Evolutionary conservation across 148 eudicot genomes (phyloP), one percentile per base, ranked within the genome.

Genomic region (Arbutus unedo): DNA sequence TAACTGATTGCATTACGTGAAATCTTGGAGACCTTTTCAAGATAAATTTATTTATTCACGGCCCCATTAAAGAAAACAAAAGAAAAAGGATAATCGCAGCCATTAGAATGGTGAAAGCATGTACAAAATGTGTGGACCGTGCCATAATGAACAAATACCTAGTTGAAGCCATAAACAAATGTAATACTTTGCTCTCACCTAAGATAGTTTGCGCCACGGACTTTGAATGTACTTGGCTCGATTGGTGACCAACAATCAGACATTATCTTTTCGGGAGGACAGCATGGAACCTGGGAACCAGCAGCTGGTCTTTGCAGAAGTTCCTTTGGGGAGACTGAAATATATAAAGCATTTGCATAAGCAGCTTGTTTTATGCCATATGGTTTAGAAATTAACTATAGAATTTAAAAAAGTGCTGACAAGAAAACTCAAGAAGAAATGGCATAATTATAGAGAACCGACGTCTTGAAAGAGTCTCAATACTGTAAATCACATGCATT

Each of bases 251-350:
- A 97, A 84, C 92, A 93, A 80, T 97, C 95, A 68, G 89, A 82
- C 71, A 93, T 84, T 85, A 82, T 88, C 91, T 97, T 97, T 44
- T 93, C 99, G 74, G 92, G 45, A 45, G 93, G 98, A 55, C 93
- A 93, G 81, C 86, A 89, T 23, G 96, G 97, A 79, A 97, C 99
- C 90, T 97, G 99, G 84, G 95, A 89, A 80, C 99, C 98, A 41
- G 99, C 99, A 70, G 90, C 78, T 47, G 99, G 99, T 87, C 96
- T 94, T 85, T 89, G 94, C 76, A 97, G 85, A 71, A 92, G 91
- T 68, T 82, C 73, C 95, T 97, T 97, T 31, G 97, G 90, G 19
- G 95, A 97, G 80, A 97, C 99, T 97, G 85, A 64, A 85, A 54
- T 67, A 49, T 43, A 86, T 21, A 81, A 23, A 10, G 64, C 10